These are phyloP conservation scores for Paxillus ammoniavirescens DNA, from an alignment of 768 basidiomycete species.

Conservation along the genomic window DNA sequence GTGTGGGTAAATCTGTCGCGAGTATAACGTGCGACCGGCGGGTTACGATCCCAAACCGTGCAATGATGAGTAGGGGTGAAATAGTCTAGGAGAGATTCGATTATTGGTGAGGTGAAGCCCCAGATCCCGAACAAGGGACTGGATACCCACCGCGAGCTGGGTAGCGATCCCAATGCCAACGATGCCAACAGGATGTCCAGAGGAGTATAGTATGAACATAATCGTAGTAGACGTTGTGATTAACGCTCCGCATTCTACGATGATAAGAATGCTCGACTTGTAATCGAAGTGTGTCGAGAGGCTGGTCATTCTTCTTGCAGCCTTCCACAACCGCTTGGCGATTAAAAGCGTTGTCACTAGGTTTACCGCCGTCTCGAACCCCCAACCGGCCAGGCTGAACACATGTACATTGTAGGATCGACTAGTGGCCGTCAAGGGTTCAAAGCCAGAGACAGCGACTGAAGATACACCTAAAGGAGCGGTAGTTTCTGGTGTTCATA, in stretches of 20 bases:
- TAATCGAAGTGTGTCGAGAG: slow-evolving; percentile 4
- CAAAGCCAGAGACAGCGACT: slow-evolving; percentile 17
- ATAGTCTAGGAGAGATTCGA: slow-evolving; percentile 7
- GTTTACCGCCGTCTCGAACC: slow-evolving; percentile 10
- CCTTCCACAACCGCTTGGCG: slow-evolving; percentile 11
- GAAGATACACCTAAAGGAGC: slow-evolving; percentile 6
- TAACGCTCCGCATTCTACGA: slow-evolving; percentile 20
- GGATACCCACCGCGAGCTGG: slow-evolving; percentile 15
- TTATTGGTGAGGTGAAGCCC: no score
- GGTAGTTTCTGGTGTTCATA: background rate
- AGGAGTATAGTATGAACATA: slow-evolving; percentile 11
- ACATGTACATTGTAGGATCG: background rate
- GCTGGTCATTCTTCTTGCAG: slow-evolving; percentile 5
- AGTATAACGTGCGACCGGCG: background rate
- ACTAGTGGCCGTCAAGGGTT: slow-evolving; percentile 6
- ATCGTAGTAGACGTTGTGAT: slow-evolving; percentile 4
- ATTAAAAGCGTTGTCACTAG: slow-evolving; percentile 16
- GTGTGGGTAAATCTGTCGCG: no score
- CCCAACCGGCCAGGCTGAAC: slow-evolving; percentile 12
- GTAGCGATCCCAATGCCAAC: slow-evolving; percentile 11
- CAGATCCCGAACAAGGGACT: background rate
- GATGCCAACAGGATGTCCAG: background rate
- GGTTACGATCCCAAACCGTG: slow-evolving; percentile 14
- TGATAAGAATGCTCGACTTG: slow-evolving; percentile 14
- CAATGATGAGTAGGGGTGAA: slow-evolving; percentile 18